Evolutionary conservation across 768 basidiomycete species (phyloP).

Genomic region (Boletus rubroflammeus): DNA sequence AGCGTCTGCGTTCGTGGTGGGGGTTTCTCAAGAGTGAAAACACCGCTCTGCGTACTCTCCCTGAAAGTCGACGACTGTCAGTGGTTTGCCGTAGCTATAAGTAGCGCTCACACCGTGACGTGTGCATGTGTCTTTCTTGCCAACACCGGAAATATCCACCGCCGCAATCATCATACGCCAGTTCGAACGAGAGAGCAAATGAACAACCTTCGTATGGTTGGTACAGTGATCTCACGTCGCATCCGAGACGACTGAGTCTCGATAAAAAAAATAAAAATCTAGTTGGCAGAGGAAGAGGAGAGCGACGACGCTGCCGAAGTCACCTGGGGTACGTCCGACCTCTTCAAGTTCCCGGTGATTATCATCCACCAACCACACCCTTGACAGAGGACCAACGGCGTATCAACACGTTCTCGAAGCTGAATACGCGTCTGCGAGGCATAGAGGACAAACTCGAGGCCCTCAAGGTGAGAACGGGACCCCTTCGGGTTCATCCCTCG

Average conservation of each 20-base stretch:
- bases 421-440: slow-evolving; percentile 72
- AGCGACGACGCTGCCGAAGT: slow-evolving; percentile 72
- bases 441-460: slow-evolving; percentile 69
- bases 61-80: background rate
- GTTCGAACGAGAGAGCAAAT: too few species aligned
- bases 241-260: background rate
- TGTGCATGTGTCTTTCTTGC: too few species aligned
- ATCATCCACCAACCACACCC: background rate
- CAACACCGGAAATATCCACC: too few species aligned
- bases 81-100: too few species aligned
- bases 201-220: slow-evolving; percentile 58
- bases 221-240: slow-evolving; percentile 7
- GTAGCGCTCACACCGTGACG: too few species aligned
- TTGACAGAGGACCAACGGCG: slow-evolving; percentile 75
- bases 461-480: slow-evolving; percentile 64
- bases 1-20: background rate
- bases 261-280: too few species aligned
- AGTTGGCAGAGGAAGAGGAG: slow-evolving; percentile 79
- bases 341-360: background rate
- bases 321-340: slow-evolving; percentile 64
- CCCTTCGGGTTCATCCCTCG: too few species aligned
- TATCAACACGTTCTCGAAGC: slow-evolving; percentile 89
- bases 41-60: too few species aligned
- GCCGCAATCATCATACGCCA: too few species aligned
- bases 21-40: background rate